These are phyloP conservation scores for Malus asiatica DNA, from an alignment of 306 rosid species.

Conservation along the genomic window DNA sequence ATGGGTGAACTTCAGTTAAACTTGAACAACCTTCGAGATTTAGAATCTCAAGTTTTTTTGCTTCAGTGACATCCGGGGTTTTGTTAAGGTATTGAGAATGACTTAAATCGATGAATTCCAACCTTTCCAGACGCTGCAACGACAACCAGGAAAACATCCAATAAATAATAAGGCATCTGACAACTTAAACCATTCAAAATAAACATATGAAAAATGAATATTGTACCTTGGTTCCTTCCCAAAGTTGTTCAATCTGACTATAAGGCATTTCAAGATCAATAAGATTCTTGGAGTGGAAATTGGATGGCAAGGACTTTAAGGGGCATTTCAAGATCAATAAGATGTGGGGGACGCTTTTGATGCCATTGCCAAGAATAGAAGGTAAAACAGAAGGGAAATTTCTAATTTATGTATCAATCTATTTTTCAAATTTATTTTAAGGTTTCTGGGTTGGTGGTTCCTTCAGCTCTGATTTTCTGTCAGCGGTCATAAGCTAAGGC, in stretches of 20 bases:
- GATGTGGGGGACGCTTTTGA: no score
- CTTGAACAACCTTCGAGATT: neutral
- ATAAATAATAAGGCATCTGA: neutral
- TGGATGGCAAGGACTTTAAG: neutral
- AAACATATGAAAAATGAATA: neutral
- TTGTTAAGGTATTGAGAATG: neutral
- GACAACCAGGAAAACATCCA: neutral
- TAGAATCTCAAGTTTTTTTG: neutral
- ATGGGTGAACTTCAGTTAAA: conserved; percentile 4
- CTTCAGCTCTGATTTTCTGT: no score
- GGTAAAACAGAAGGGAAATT: no score
- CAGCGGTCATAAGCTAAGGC: no score
- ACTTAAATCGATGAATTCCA: neutral
- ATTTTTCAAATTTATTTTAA: no score
- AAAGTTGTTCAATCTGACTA: neutral
- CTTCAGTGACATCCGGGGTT: conserved; percentile 6
- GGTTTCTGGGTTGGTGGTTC: no score
- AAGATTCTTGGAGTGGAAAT: conserved; percentile 1
- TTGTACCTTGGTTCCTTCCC: neutral
- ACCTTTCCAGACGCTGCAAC: neutral
- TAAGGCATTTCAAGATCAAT: conserved; percentile 9
- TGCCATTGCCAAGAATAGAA: no score
- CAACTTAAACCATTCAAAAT: neutral
- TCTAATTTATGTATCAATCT: no score
- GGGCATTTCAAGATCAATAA: neutral